phyloP scores from a whole-genome alignment of 768 basidiomycete species.

The Lentinula detonsa region DNA sequence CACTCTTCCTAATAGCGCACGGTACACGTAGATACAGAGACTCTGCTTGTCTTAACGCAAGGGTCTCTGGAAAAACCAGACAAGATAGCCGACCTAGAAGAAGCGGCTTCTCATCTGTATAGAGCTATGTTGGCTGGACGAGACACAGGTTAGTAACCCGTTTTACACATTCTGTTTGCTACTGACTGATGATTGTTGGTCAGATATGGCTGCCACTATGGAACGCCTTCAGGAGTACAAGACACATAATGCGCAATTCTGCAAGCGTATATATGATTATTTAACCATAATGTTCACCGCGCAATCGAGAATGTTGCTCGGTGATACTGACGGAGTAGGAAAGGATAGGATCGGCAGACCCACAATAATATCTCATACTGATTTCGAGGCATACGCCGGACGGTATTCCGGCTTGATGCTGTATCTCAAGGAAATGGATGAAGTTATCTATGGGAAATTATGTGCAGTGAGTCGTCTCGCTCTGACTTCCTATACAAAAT shows the following conservation, averaged over 20 bases:
- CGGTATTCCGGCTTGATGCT: conserved; percentile 86
- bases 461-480: conserved; percentile 63
- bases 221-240: conserved; percentile 88
- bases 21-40: conserved; percentile 82
- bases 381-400: conserved; percentile 78
- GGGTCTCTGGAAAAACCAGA: conserved; percentile 79
- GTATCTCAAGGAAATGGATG: conserved; percentile 96
- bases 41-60: conserved; percentile 74
- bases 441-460: conserved; percentile 77
- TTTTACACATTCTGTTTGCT: background rate
- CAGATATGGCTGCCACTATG: conserved; percentile 98
- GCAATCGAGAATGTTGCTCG: conserved; percentile 70
- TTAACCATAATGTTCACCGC: conserved; percentile 88
- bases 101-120: conserved; percentile 84
- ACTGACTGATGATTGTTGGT: background rate
- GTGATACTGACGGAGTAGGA: conserved; percentile 52
- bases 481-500: background rate
- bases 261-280: conserved; percentile 87
- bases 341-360: conserved; percentile 40
- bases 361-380: conserved; percentile 53
- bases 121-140: conserved; percentile 88
- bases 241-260: conserved; percentile 88
- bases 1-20: conserved; percentile 57
- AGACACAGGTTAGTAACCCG: conserved; percentile 64
- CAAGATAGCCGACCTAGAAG: conserved; percentile 76